A percentile compares a stretch with the other conserved stretches of the same genome.
Conservation (phyloP, 441 rosid species). For the Adansonia gregorii region DNA sequence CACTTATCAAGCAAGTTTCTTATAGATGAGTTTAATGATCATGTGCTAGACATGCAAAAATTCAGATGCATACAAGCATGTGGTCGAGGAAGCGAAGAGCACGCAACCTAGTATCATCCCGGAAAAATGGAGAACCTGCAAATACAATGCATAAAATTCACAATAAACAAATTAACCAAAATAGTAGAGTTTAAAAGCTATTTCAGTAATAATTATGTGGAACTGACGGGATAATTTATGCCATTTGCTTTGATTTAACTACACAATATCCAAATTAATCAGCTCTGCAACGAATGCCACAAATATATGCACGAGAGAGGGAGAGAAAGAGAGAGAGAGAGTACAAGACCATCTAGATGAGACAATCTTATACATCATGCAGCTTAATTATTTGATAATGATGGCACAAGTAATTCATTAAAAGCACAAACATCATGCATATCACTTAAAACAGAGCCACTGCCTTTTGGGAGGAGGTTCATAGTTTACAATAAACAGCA, state of each 20-base stretch:
- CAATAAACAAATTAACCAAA: constrained; percentile 17
- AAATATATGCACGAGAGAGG: neutral
- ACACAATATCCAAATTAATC: constrained; percentile 1
- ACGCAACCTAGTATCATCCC: constrained; percentile 94
- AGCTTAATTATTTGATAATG: neutral
- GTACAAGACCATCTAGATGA: neutral
- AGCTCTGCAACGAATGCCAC: neutral
- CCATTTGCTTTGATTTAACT: neutral
- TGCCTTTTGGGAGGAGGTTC: neutral
- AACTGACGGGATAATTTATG: constrained; percentile 1
- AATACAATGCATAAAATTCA: constrained; percentile 32
- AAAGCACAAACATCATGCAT: neutral
- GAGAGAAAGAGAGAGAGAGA: neutral
- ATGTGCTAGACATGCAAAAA: constrained; percentile 23
- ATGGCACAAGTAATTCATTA: neutral
- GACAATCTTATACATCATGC: neutral
- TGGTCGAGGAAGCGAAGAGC: constrained; percentile 99
- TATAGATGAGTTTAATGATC: constrained; percentile 17
- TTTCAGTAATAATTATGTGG: constrained; percentile 7
- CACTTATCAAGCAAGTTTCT: constrained; percentile 17
- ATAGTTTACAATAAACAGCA: neutral
- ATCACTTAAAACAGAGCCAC: constrained; percentile 13
- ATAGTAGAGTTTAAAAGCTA: constrained; percentile 7
- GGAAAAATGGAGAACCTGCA: constrained; percentile 89
- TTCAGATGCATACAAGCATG: constrained; percentile 80